Evolutionary conservation across 23 red algal genomes (phyloP).

Genomic region (Gracilaria domingensis): DNA sequence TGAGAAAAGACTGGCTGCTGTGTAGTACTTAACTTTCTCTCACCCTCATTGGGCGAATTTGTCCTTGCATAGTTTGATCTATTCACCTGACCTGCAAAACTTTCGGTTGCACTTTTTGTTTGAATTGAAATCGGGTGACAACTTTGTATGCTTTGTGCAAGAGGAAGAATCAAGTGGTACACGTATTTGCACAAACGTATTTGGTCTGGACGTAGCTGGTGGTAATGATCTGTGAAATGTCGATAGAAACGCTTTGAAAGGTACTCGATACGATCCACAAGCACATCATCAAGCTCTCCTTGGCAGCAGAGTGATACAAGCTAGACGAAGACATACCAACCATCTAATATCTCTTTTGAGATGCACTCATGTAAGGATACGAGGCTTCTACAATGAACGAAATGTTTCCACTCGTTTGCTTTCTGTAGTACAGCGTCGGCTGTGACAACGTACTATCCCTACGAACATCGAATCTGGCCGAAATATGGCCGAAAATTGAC

Average conservation of each 20-base stretch:
- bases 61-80: not conserved
- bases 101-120: not conserved
- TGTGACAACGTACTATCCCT: no score
- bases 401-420: constrained; percentile 4
- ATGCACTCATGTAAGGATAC: not conserved
- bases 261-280: not conserved
- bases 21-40: constrained; percentile 27
- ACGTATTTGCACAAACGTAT: constrained; percentile 4
- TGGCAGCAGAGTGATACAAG: not conserved
- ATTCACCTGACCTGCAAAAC: constrained; percentile 1
- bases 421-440: no score
- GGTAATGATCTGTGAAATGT: not conserved
- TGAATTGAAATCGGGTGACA: constrained; percentile 10
- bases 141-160: constrained; percentile 8
- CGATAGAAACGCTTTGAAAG: not conserved
- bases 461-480: no score
- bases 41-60: constrained; percentile 12
- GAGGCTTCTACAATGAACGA: not conserved
- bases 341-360: not conserved
- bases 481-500: no score
- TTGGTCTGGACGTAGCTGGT: not conserved
- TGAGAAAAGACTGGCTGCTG: not conserved
- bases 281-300: not conserved
- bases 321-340: constrained; percentile 7
- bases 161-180: not conserved